Conservation (phyloP, 805 yeast genomes). For the Hanseniaspora meyeri region DNA sequence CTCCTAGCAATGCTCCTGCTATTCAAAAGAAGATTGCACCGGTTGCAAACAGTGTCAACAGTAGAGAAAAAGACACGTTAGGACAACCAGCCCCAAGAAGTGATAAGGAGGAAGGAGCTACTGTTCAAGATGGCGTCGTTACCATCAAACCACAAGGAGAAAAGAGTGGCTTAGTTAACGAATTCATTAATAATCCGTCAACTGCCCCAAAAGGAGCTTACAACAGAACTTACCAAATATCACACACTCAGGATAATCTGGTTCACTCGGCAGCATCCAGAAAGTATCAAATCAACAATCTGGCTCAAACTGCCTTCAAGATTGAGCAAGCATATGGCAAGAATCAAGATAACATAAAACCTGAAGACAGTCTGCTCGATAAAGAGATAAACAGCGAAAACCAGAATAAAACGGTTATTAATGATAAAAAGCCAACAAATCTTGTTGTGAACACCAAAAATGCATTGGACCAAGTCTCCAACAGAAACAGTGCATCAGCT, state of each 20-base stretch:
- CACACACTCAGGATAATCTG: background rate
- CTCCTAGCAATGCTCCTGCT: slow-evolving; percentile 2
- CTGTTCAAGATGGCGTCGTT: background rate
- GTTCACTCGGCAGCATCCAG: slow-evolving; percentile 4
- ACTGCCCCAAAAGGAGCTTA: background rate
- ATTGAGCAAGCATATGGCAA: slow-evolving; percentile 8
- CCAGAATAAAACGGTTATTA: background rate
- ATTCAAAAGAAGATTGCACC: slow-evolving; percentile 5
- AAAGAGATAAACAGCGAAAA: background rate
- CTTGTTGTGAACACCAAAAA: background rate
- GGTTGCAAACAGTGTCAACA: background rate
- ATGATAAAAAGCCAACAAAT: background rate
- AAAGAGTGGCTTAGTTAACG: background rate
- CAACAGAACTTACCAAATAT: background rate
- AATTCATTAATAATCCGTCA: background rate
- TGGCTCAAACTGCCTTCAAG: slow-evolving; percentile 10
- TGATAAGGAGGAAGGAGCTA: background rate
- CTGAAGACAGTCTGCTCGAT: background rate
- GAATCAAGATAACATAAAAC: background rate
- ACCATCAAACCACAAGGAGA: background rate
- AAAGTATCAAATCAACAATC: slow-evolving; percentile 8
- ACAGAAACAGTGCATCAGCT: background rate
- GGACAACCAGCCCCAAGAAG: background rate
- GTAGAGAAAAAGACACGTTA: background rate
- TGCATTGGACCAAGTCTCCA: background rate